Percentiles rank a stretch among this genome's conserved stretches.
These are phyloP conservation scores for Fusarium falciforme DNA, from an alignment of 2,329 filamentous ascomycete species.

Conservation along the genomic window DNA sequence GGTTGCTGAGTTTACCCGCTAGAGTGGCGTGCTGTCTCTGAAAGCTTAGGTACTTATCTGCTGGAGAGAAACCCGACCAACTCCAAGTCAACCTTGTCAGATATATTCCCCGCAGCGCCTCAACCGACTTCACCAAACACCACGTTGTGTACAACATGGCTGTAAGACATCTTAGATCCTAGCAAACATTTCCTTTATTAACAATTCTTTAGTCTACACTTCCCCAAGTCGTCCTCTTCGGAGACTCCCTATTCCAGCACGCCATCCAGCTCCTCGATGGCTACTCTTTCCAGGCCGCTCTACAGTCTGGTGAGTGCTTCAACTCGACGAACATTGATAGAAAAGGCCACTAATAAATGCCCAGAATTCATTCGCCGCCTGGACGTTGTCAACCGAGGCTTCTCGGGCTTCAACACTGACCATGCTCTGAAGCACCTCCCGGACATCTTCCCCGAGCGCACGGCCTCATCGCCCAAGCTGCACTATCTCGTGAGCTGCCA, in stretches of 20 bases:
- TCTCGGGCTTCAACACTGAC: conserved; percentile 86
- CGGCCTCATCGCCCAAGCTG: conserved; percentile 64
- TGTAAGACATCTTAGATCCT: conserved; percentile 22
- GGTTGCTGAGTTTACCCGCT: conserved; percentile 21
- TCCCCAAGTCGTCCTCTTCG: conserved; percentile 84
- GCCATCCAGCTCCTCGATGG: conserved; percentile 71
- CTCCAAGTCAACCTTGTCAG: not conserved
- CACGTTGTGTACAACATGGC: conserved; percentile 27
- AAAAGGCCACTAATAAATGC: conserved; percentile 6
- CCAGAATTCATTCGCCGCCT: conserved; percentile 79
- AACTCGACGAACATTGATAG: not conserved
- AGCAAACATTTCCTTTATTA: not conserved
- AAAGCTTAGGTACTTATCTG: not conserved
- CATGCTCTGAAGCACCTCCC: conserved; percentile 78
- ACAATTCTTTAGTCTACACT: conserved; percentile 60
- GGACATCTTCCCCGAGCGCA: conserved; percentile 76
- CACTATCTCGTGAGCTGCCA: conserved; percentile 70
- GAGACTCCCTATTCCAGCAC: conserved; percentile 87
- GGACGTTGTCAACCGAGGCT: conserved; percentile 89
- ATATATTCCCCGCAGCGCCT: conserved; percentile 6
- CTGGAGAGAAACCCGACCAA: not conserved
- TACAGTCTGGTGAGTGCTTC: conserved; percentile 72
- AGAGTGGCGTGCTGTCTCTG: conserved; percentile 3
- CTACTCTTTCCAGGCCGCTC: conserved; percentile 78
- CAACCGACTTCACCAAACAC: not conserved